Percentiles rank a stretch among this genome's conserved stretches.
Evolutionary conservation across 345 rosid genomes (phyloP).

Genomic region (Diplotaxis tenuifolia): DNA sequence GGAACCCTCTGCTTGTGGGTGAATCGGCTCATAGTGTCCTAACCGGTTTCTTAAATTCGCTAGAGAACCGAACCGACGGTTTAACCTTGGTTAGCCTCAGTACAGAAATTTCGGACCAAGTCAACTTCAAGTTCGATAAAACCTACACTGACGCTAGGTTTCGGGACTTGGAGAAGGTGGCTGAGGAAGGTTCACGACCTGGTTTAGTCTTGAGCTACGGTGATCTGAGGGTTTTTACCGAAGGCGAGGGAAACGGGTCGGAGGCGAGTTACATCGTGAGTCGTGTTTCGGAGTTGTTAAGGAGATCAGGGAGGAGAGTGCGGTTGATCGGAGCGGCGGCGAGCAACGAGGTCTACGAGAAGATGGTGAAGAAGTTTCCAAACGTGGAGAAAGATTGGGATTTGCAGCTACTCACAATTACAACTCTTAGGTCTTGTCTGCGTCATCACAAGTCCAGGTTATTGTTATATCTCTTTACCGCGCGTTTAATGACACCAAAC

Average conservation of each 20-base stretch:
- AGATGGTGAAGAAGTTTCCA: slow-evolving; percentile 54
- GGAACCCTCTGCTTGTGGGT: slow-evolving; percentile 82
- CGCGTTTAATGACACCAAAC: not conserved
- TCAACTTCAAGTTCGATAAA: slow-evolving; percentile 38
- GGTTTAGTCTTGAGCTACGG: slow-evolving; percentile 65
- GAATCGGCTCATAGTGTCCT: slow-evolving; percentile 53
- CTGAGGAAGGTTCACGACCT: slow-evolving; percentile 41
- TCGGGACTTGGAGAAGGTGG: slow-evolving; percentile 43
- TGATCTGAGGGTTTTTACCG: slow-evolving; percentile 47
- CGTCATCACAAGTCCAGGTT: slow-evolving; percentile 76
- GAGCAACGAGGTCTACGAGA: slow-evolving; percentile 54
- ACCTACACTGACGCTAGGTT: slow-evolving; percentile 37
- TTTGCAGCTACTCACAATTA: slow-evolving; percentile 68
- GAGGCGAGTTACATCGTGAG: slow-evolving; percentile 46
- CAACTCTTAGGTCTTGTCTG: slow-evolving; percentile 46
- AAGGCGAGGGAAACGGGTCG: slow-evolving; percentile 12
- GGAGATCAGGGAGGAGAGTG: slow-evolving; percentile 45
- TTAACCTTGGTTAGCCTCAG: slow-evolving; percentile 45
- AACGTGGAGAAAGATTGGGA: slow-evolving; percentile 73
- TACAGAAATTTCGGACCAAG: slow-evolving; percentile 38
- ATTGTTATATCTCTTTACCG: not conserved
- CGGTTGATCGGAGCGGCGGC: slow-evolving; percentile 64
- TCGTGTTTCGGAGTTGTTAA: slow-evolving; percentile 48
- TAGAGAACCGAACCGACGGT: slow-evolving; percentile 44
- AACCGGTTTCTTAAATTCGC: slow-evolving; percentile 40